Conservation (phyloP, 2,329 filamentous ascomycete genomes). For the Fusarium succisae region DNA sequence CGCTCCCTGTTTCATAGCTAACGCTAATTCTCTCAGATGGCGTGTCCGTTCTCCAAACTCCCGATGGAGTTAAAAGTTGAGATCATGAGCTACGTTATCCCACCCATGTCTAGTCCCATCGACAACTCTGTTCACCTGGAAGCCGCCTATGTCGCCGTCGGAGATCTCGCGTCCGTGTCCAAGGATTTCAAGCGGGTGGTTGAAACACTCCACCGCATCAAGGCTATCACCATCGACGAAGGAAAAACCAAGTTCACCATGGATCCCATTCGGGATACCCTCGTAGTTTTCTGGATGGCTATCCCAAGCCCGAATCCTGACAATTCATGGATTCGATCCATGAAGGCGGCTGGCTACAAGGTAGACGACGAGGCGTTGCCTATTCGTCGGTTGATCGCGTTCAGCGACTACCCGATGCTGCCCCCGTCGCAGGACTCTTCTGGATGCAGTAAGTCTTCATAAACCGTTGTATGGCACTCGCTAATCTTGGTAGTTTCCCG, state of each 20-base stretch:
- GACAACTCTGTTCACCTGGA: no score
- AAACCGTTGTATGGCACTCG: background rate
- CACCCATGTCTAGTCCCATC: background rate
- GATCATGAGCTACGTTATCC: background rate
- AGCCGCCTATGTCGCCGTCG: no score
- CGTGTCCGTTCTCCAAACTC: background rate
- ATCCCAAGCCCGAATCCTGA: background rate
- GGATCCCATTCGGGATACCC: background rate
- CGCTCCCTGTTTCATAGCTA: fast-evolving
- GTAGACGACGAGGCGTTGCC: background rate
- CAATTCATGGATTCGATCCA: background rate
- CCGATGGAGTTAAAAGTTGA: background rate
- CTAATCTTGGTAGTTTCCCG: background rate
- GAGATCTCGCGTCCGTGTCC: background rate
- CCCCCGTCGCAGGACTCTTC: background rate
- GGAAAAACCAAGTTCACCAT: background rate
- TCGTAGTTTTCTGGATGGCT: background rate
- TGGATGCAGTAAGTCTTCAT: background rate
- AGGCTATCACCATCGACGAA: background rate
- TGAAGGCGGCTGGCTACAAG: background rate
- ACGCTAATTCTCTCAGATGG: background rate
- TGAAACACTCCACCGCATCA: background rate
- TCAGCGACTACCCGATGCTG: background rate
- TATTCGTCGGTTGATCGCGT: background rate
- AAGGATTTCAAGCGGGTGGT: background rate